Conservation (phyloP, 805 yeast species). For the Starmerella vitae region DNA sequence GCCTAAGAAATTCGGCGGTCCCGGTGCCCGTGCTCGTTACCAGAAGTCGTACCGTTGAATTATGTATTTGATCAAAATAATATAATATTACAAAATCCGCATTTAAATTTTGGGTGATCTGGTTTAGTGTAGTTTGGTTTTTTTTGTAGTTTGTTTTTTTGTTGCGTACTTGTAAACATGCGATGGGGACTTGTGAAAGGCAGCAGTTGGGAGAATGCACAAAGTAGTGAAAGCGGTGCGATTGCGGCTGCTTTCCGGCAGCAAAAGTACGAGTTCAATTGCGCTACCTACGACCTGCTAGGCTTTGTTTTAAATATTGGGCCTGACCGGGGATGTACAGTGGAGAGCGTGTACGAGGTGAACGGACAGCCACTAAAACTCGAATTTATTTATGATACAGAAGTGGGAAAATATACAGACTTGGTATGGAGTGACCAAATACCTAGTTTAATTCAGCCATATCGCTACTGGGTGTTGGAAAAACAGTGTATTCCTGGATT, state of each 20-base stretch:
- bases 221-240: not conserved
- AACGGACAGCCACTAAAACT: not conserved
- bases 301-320: constrained; percentile 11
- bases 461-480: constrained; percentile 15
- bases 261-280: constrained; percentile 15
- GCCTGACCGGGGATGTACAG: constrained; percentile 9
- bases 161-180: no score
- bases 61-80: constrained; percentile 9
- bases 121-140: no score
- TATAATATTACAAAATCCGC: constrained; percentile 1
- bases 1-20: constrained; percentile 99
- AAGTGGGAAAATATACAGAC: constrained; percentile 6
- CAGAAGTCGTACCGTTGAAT: constrained; percentile 99
- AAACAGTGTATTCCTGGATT: constrained; percentile 15
- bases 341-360: constrained; percentile 2
- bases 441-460: constrained; percentile 1
- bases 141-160: no score
- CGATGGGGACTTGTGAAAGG: not conserved
- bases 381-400: constrained; percentile 12
- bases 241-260: constrained; percentile 11
- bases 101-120: not conserved
- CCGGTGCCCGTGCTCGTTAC: constrained; percentile 99
- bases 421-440: constrained; percentile 9
- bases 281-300: constrained; percentile 14
- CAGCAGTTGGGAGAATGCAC: not conserved